These are phyloP conservation scores for Ustilago trichophora DNA, from an alignment of 1,284 basidiomycete genomes.

Conservation along the genomic window DNA sequence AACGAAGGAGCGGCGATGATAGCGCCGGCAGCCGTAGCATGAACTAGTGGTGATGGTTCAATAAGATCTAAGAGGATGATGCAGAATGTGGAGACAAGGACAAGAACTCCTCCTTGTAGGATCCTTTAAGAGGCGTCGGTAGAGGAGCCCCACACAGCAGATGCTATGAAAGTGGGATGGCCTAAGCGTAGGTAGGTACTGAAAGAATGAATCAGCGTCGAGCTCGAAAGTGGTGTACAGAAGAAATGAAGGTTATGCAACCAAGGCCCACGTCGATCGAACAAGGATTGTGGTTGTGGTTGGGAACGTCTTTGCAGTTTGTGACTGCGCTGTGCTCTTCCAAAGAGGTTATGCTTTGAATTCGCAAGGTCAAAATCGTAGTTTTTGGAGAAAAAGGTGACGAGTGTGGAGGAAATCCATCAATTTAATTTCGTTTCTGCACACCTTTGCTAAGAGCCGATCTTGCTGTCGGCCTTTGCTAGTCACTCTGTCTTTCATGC, in stretches of 20 bases:
- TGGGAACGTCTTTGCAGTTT: too few species aligned
- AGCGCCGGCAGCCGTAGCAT: constrained; percentile 34
- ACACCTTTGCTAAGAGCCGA: constrained; percentile 30
- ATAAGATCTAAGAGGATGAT: too few species aligned
- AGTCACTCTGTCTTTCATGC: neutral
- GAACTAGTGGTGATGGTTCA: constrained; percentile 9
- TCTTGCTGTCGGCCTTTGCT: constrained; percentile 3
- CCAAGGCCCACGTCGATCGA: constrained; percentile 17
- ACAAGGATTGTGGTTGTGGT: neutral
- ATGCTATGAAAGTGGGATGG: too few species aligned
- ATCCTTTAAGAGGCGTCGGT: too few species aligned
- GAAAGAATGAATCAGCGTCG: constrained; percentile 15
- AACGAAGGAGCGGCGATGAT: constrained; percentile 16
- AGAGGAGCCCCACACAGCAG: too few species aligned
- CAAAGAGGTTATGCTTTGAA: neutral
- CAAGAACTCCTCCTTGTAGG: too few species aligned
- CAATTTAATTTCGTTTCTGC: constrained; percentile 1
- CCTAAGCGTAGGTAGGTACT: neutral
- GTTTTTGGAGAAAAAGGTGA: neutral
- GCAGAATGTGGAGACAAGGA: too few species aligned
- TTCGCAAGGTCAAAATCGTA: too few species aligned
- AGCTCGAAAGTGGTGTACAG: neutral
- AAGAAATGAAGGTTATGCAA: neutral
- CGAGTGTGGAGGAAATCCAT: constrained; percentile 25
- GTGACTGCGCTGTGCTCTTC: constrained; percentile 9